Evolutionary conservation across 2,329 filamentous ascomycete genomes (phyloP).

Genomic region (Cytospora chrysosperma): DNA sequence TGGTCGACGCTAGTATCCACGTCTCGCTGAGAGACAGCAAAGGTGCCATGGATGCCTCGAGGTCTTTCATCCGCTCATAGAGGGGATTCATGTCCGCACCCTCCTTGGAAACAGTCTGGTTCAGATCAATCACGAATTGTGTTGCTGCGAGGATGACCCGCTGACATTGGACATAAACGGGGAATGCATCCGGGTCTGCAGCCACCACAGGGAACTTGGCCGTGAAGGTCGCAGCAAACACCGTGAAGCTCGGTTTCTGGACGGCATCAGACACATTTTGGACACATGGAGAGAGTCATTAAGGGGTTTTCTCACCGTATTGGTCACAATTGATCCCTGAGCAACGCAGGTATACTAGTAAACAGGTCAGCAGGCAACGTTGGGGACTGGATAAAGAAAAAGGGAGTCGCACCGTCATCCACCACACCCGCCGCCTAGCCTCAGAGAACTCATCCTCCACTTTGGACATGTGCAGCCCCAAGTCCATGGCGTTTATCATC

Average conservation of each 20-base stretch:
- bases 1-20: constrained; percentile 35
- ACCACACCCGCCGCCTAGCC: constrained; percentile 48
- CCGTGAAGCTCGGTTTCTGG: constrained; percentile 43
- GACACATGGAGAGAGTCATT: too few relatives aligned
- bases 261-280: neutral
- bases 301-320: constrained; percentile 37
- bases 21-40: constrained; percentile 37
- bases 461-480: constrained; percentile 42
- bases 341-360: constrained; percentile 47
- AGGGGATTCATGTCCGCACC: constrained; percentile 40
- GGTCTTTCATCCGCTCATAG: constrained; percentile 41
- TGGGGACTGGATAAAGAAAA: too few relatives aligned
- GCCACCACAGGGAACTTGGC: constrained; percentile 42
- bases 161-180: constrained; percentile 46
- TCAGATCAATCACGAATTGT: constrained; percentile 48
- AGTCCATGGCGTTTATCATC: constrained; percentile 45
- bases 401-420: constrained; percentile 46
- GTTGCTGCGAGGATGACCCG: constrained; percentile 48
- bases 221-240: constrained; percentile 45
- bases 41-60: constrained; percentile 40
- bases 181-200: constrained; percentile 44
- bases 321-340: constrained; percentile 52
- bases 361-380: constrained; percentile 4
- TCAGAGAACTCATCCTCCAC: constrained; percentile 44
- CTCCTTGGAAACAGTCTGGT: constrained; percentile 38